Percentiles rank a stretch among this genome's conserved stretches.
These are phyloP conservation scores for Catenaria anguillulae DNA, from an alignment of 371 early-diverging fungal species.

Conservation along the genomic window DNA sequence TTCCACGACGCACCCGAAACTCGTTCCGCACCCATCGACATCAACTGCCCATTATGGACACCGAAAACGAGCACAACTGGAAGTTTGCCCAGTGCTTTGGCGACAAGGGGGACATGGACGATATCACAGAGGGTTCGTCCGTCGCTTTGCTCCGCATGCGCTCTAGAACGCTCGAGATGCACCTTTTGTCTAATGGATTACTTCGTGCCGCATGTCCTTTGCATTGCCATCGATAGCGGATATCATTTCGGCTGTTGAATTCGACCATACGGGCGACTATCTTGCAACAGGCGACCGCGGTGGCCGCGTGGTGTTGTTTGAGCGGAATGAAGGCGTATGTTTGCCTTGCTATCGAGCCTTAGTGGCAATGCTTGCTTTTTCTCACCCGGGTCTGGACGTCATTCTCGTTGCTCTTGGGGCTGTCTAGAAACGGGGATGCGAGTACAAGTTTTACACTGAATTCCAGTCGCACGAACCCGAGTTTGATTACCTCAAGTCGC, in stretches of 20 bases:
- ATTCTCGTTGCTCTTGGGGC: no score
- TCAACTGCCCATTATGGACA: conserved; percentile 9
- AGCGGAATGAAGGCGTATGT: conserved; percentile 85
- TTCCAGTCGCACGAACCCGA: conserved; percentile 98
- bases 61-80: conserved; percentile 60
- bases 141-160: no score
- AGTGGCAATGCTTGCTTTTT: no score
- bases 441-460: conserved; percentile 96
- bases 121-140: conserved; percentile 86
- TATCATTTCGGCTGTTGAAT: conserved; percentile 95
- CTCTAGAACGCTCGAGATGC: no score
- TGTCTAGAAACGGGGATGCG: conserved; percentile 89
- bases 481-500: conserved; percentile 98
- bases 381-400: neutral
- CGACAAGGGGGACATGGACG: conserved; percentile 93
- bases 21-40: no score
- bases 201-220: no score
- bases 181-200: no score
- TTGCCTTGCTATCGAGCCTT: neutral
- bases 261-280: conserved; percentile 91
- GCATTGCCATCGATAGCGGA: conserved; percentile 48
- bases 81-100: conserved; percentile 97
- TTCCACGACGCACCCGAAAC: no score
- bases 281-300: conserved; percentile 96
- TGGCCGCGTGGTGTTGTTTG: conserved; percentile 92